Evolutionary conservation across 345 rosid species (phyloP).

Genomic region (Chamaenerion angustifolium): DNA sequence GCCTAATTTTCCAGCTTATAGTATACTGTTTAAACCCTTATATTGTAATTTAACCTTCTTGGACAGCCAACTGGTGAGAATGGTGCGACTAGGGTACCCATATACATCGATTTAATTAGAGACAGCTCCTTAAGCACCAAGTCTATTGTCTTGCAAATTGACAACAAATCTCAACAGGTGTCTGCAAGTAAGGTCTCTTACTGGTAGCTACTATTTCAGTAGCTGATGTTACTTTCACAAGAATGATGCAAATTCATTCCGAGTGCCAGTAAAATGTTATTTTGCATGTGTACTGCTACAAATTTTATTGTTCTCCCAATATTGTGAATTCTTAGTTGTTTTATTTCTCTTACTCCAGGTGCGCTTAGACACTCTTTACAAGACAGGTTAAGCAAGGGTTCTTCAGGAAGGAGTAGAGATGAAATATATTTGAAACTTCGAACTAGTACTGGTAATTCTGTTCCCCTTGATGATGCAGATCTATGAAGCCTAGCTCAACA

Average conservation of each 20-base stretch:
- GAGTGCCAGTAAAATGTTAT: background rate
- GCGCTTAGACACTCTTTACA: slow-evolving; percentile 86
- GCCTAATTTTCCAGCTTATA: no score
- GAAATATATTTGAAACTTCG: slow-evolving; percentile 83
- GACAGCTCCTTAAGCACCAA: slow-evolving; percentile 72
- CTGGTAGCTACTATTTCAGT: background rate
- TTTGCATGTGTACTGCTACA: background rate
- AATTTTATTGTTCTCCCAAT: background rate
- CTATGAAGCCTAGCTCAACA: background rate
- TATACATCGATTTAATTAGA: slow-evolving; percentile 55
- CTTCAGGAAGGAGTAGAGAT: slow-evolving; percentile 59
- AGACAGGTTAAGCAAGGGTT: slow-evolving; percentile 81
- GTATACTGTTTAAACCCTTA: background rate
- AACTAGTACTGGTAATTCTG: slow-evolving; percentile 68
- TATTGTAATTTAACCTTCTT: slow-evolving; percentile 5
- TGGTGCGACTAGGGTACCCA: slow-evolving; percentile 94
- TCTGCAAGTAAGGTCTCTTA: slow-evolving; percentile 57
- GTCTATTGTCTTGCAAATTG: slow-evolving; percentile 77
- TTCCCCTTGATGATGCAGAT: background rate
- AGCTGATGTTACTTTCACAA: background rate
- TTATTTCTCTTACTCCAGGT: slow-evolving; percentile 27
- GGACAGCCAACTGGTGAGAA: slow-evolving; percentile 91
- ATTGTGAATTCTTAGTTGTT: background rate
- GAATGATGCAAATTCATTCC: no score
- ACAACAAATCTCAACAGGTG: slow-evolving; percentile 73